phyloP scores from a whole-genome alignment of 2,329 filamentous ascomycete species.

The Aureobasidium sp. region DNA sequence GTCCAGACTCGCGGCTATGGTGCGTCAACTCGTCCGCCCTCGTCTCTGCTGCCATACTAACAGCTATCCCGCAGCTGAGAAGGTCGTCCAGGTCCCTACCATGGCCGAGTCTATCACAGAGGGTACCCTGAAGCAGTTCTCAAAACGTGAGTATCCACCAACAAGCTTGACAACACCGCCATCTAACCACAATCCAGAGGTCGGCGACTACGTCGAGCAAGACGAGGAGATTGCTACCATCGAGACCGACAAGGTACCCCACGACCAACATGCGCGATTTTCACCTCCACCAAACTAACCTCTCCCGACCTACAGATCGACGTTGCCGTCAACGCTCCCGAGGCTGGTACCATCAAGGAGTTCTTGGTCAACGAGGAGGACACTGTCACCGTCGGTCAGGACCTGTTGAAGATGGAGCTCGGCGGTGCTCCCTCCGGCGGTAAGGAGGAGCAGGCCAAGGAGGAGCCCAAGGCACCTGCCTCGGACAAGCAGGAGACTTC shows the following conservation, averaged over 20 bases:
- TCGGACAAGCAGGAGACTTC: conserved; percentile 48
- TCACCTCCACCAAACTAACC: conserved; percentile 8
- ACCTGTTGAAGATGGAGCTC: conserved; percentile 76
- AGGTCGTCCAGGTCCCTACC: conserved; percentile 83
- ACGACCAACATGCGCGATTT: conserved; percentile 19
- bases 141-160: conserved; percentile 50
- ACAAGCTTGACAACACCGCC: background rate
- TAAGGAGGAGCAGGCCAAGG: conserved; percentile 44
- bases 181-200: conserved; percentile 39
- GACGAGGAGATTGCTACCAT: conserved; percentile 98
- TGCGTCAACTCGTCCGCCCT: conserved; percentile 14
- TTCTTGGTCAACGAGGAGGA: conserved; percentile 88
- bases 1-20: conserved; percentile 25
- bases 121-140: conserved; percentile 92
- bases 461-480: conserved; percentile 53
- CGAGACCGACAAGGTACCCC: conserved; percentile 84
- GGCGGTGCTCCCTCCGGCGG: conserved; percentile 51
- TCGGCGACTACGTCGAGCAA: conserved; percentile 88
- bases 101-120: conserved; percentile 99
- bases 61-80: conserved; percentile 50
- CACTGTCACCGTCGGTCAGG: conserved; percentile 89
- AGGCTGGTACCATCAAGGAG: conserved; percentile 85
- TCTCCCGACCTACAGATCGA: conserved; percentile 60
- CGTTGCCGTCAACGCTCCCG: conserved; percentile 88
- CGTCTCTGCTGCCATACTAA: background rate